phyloP scores from a whole-genome alignment of 2,329 filamentous ascomycete genomes.

The Colletotrichum acutatum region DNA sequence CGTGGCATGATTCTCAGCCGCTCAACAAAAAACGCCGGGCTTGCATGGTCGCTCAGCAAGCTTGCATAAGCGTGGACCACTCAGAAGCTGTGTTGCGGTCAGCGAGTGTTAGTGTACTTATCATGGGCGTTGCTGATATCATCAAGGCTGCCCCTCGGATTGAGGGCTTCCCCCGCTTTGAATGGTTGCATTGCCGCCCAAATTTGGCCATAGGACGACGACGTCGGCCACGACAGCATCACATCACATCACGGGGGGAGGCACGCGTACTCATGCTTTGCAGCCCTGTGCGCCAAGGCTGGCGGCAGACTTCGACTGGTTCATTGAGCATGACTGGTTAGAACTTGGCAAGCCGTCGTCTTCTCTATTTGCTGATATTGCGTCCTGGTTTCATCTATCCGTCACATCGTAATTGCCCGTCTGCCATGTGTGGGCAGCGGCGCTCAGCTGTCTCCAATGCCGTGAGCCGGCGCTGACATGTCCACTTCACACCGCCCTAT shows the following conservation, averaged over 20 bases:
- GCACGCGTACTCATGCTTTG: not conserved
- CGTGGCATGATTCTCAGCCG: slow-evolving; percentile 31
- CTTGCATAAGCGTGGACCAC: slow-evolving; percentile 26
- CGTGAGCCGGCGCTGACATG: slow-evolving; percentile 16
- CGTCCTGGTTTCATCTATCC: slow-evolving; percentile 25
- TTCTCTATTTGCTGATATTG: slow-evolving; percentile 20
- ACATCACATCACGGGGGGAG: slow-evolving; percentile 1
- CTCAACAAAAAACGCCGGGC: slow-evolving; percentile 19
- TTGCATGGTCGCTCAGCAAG: slow-evolving; percentile 3
- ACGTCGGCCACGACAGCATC: not conserved
- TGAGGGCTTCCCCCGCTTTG: not conserved
- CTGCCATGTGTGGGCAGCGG: not conserved
- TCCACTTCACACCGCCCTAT: slow-evolving; percentile 26
- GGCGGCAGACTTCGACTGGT: slow-evolving; percentile 7
- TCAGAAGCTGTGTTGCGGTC: not conserved
- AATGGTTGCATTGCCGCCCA: slow-evolving; percentile 23
- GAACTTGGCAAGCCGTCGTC: not conserved
- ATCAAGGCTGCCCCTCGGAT: slow-evolving; percentile 3
- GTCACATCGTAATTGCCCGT: slow-evolving; percentile 16
- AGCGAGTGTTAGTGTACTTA: slow-evolving; percentile 1
- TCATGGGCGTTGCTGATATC: not conserved
- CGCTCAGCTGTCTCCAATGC: slow-evolving; percentile 8
- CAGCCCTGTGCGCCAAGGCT: not conserved
- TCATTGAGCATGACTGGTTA: slow-evolving; percentile 1
- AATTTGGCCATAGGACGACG: not conserved